Evolutionary conservation across 2,329 filamentous ascomycete genomes (phyloP).

Genomic region (Metarhizium sp.): DNA sequence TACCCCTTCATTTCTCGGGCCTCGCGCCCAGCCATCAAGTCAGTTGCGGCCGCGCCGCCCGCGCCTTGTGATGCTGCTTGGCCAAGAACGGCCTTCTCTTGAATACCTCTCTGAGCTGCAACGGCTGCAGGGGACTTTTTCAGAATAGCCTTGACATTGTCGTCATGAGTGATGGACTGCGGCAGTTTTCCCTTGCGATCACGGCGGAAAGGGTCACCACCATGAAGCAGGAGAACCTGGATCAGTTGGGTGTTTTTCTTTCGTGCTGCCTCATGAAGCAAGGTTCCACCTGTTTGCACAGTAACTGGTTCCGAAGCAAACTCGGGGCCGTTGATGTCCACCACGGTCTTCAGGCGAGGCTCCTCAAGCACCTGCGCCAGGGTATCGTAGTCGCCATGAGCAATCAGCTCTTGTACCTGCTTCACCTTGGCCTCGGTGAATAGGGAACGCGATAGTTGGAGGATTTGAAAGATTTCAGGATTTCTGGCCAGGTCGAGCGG

Average conservation of each 20-base stretch:
- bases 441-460: constrained; percentile 82
- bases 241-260: constrained; percentile 82
- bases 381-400: constrained; percentile 61
- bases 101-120: constrained; percentile 87
- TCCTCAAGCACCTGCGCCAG: constrained; percentile 78
- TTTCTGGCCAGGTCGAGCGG: constrained; percentile 83
- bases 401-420: constrained; percentile 73
- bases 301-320: constrained; percentile 74
- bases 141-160: constrained; percentile 75
- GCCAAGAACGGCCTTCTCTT: constrained; percentile 92
- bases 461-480: constrained; percentile 89
- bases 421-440: constrained; percentile 82
- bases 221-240: constrained; percentile 82
- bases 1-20: constrained; percentile 97
- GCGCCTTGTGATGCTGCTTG: constrained; percentile 52
- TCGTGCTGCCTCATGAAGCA: constrained; percentile 87
- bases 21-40: constrained; percentile 68
- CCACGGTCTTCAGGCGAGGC: constrained; percentile 69
- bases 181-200: constrained; percentile 93
- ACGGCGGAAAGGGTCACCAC: constrained; percentile 88
- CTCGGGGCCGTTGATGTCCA: constrained; percentile 90
- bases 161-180: constrained; percentile 94
- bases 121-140: constrained; percentile 93
- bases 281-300: constrained; percentile 73
- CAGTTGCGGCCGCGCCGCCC: constrained; percentile 40